These are phyloP conservation scores for Forsythia suspensa DNA, from an alignment of 257 asterid species.

Conservation along the genomic window DNA sequence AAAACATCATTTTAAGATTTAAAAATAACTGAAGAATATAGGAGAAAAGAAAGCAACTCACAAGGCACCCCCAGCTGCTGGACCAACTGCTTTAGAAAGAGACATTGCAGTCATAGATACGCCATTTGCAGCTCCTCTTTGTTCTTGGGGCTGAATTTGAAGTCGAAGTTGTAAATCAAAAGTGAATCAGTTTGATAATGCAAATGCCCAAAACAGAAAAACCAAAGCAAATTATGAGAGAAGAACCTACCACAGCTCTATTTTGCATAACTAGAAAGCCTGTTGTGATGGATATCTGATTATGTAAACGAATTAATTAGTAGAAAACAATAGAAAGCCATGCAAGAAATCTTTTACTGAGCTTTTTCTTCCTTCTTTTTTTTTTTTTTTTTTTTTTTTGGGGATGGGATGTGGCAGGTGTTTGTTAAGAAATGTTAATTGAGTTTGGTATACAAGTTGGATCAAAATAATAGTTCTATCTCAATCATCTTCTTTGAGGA, in stretches of 20 bases:
- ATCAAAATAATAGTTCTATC: not conserved
- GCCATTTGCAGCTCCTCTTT: slow-evolving; percentile 87
- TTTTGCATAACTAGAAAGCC: slow-evolving; percentile 79
- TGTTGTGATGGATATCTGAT: slow-evolving; percentile 72
- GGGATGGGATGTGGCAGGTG: no score
- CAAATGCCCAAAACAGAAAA: not conserved
- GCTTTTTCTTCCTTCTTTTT: not conserved
- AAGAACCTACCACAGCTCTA: slow-evolving; percentile 67
- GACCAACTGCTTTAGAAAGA: slow-evolving; percentile 73
- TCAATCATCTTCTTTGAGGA: not conserved
- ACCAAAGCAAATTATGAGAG: not conserved
- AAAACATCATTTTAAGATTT: not conserved
- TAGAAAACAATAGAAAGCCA: slow-evolving; percentile 2
- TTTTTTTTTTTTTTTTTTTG: no score
- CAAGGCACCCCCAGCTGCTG: slow-evolving; percentile 87
- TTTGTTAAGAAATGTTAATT: not conserved
- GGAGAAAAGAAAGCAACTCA: slow-evolving; percentile 41
- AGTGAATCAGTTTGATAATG: not conserved
- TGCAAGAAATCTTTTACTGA: not conserved
- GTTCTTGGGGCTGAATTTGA: slow-evolving; percentile 60
- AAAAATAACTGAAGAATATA: not conserved
- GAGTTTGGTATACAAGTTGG: not conserved
- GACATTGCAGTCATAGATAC: slow-evolving; percentile 90
- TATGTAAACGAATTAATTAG: slow-evolving; percentile 2
- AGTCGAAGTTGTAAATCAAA: not conserved